Evolutionary conservation across 2,329 filamentous ascomycete genomes (phyloP).

Genomic region (Fusarium mundagurra): DNA sequence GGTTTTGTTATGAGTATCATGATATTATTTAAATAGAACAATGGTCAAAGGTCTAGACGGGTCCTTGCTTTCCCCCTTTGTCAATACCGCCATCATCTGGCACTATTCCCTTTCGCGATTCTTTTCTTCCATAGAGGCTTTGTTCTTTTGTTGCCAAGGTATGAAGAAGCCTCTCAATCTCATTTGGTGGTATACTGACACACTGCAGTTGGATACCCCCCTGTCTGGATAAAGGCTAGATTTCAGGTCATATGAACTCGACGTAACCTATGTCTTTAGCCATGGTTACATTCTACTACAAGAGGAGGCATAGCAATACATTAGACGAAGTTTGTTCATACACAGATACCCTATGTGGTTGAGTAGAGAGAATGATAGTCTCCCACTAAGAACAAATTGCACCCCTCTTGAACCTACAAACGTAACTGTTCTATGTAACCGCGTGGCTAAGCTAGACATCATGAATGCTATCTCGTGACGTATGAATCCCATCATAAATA

Average conservation of each 20-base stretch:
- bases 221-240: background rate
- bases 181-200: background rate
- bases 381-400: background rate
- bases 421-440: background rate
- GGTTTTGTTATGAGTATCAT: background rate
- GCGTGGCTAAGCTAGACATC: background rate
- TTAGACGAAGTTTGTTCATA: background rate
- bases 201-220: slow-evolving; percentile 17
- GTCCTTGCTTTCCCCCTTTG: background rate
- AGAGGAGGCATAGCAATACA: background rate
- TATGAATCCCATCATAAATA: background rate
- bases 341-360: background rate
- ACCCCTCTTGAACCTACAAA: background rate
- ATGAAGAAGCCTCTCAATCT: background rate
- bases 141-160: slow-evolving; percentile 6
- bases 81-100: slow-evolving; percentile 2
- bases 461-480: slow-evolving; percentile 17
- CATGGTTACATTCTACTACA: background rate
- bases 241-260: background rate
- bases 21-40: background rate
- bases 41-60: background rate
- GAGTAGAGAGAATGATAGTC: slow-evolving; percentile 7
- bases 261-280: background rate
- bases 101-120: slow-evolving; percentile 1
- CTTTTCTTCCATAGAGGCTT: background rate